Base-by-base conservation (phyloP, 148 eudicot genomes). In the Rhododendron griersonianum region DNA sequence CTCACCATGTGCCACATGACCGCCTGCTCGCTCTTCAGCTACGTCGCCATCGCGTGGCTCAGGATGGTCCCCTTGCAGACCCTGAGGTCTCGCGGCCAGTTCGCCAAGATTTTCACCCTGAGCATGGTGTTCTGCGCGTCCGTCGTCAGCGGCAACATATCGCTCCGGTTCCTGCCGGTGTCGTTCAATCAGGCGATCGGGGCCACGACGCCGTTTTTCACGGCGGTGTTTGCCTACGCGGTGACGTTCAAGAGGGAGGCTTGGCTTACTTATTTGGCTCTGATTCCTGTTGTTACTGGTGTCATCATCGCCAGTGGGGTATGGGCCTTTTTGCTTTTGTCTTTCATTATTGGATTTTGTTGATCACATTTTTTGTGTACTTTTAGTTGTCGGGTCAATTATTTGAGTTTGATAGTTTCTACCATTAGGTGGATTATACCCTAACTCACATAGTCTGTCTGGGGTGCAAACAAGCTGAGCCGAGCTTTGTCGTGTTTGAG, bases 281-380 rank as follows among this genome's bases (percentile, higher is more conserved):
- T 87, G 21, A 45, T 90, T 75, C 91, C 91, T 41, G 91, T 90
- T 74, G 89, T 90, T 33, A 84, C 88, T 39, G 91, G 91, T 1
- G 91, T 90, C 30, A 33, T 90, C 67, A 87, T 90, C 67, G 91
- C 91, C 37, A 90, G 89, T 65, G 91, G 91, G 88, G 91, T 90
- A 90, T 74, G 86, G 23, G 18, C 8, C 45, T 59, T 82, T 21
- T 39, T 37, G 2, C 19, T 11, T 61, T 82, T 41, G 2, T 25
- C 51, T 23, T 35, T 11, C 15, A 25, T 83, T 3, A 45, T 63
- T 45, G 7, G 21, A 45, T 83, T 67, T 44, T 18, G 73, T 65
- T 65, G 71, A 65, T 65, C 28, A 65, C 23, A 63, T 18, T 57
- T 61, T 61, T 61, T 23, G 10, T 23, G 69, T 61, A 61, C 25